Evolutionary conservation across 441 rosid genomes (phyloP).

Genomic region (Viola pubescens): DNA sequence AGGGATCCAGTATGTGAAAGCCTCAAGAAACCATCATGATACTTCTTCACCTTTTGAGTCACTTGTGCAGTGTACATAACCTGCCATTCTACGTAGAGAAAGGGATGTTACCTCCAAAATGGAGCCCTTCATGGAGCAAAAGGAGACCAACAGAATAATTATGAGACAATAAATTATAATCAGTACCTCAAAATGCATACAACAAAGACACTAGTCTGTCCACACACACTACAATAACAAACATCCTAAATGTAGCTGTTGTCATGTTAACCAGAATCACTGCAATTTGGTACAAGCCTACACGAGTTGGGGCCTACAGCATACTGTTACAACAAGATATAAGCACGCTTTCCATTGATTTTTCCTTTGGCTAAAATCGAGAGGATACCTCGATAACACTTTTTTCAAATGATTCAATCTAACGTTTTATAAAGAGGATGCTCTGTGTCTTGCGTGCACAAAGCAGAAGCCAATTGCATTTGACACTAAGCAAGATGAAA

Average conservation of each 20-base stretch:
- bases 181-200: background rate
- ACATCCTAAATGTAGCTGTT: background rate
- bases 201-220: background rate
- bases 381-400: no score
- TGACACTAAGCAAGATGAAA: background rate
- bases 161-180: no score
- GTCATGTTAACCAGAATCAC: background rate
- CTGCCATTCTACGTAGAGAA: conserved; percentile 35
- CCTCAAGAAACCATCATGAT: conserved; percentile 48
- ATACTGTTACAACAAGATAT: background rate
- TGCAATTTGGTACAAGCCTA: background rate
- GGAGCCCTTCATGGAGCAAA: no score
- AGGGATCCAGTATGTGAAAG: conserved; percentile 24
- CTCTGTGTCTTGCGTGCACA: no score
- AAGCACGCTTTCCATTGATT: no score
- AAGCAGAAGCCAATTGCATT: no score
- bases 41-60: conserved; percentile 50
- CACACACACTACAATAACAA: background rate
- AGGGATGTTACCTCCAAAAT: conserved; percentile 8
- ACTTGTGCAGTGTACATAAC: conserved; percentile 44
- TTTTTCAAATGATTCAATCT: no score
- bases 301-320: background rate
- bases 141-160: no score
- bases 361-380: no score
- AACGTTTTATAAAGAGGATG: no score